Evolutionary conservation across 2,329 filamentous ascomycete species (phyloP).

Genomic region (Fusarium austroafricanum): DNA sequence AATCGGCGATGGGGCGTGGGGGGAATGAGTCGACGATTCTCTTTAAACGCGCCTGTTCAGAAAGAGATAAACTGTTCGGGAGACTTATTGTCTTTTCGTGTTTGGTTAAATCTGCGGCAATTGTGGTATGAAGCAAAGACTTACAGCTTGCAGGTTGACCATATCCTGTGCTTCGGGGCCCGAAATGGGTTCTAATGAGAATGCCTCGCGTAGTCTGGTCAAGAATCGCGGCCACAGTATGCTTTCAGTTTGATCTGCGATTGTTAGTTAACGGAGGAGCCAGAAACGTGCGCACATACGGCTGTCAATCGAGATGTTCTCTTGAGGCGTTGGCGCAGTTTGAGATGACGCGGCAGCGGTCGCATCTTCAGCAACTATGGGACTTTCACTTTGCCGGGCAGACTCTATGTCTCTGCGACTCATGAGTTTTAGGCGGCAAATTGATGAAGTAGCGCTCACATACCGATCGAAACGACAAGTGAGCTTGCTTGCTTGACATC

Average conservation of each 20-base stretch:
- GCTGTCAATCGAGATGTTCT: not conserved
- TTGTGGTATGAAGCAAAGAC: too few relatives aligned
- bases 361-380: not conserved
- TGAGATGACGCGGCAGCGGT: not conserved
- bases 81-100: not conserved
- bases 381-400: not conserved
- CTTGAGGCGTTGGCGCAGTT: not conserved
- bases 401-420: not conserved
- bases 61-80: not conserved
- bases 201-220: not conserved
- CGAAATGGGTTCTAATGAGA: not conserved
- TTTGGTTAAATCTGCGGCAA: too few relatives aligned
- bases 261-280: fast-evolving
- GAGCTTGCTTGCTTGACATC: not conserved
- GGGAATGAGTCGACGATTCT: not conserved
- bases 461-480: conserved; percentile 1
- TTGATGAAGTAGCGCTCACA: fast-evolving
- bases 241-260: not conserved
- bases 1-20: not conserved
- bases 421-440: fast-evolving
- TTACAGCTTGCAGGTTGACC: not conserved
- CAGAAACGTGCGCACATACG: not conserved
- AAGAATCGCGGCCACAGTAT: conserved; percentile 1
- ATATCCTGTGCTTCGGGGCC: not conserved
- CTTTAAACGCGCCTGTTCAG: not conserved